These are phyloP conservation scores for Sarcomyxa edulis DNA, from an alignment of 768 basidiomycete genomes.

Conservation along the genomic window DNA sequence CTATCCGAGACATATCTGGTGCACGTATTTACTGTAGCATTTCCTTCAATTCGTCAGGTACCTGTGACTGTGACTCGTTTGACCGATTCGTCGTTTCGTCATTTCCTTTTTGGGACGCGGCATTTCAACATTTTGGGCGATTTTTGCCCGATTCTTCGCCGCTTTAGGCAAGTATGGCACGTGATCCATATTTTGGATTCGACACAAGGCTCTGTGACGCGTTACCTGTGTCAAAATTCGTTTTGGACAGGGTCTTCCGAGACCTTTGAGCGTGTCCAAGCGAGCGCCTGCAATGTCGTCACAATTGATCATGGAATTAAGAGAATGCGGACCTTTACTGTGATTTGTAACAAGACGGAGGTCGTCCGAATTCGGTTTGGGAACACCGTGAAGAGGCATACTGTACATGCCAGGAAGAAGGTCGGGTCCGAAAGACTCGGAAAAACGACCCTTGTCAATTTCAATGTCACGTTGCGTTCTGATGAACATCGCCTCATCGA, in stretches of 20 bases:
- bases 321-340: conserved; percentile 22
- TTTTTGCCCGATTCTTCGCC: too few species aligned
- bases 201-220: too few species aligned
- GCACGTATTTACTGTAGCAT: too few species aligned
- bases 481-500: conserved; percentile 19
- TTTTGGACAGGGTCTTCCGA: conserved; percentile 19
- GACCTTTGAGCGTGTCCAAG: conserved; percentile 28
- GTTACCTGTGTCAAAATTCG: too few species aligned
- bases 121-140: too few species aligned
- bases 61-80: too few species aligned
- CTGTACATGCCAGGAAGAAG: conserved; percentile 39
- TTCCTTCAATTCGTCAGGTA: too few species aligned
- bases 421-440: conserved; percentile 23
- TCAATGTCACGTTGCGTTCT: conserved; percentile 20
- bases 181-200: too few species aligned
- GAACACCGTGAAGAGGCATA: conserved; percentile 32
- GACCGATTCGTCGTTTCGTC: too few species aligned
- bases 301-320: conserved; percentile 28
- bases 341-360: conserved; percentile 34
- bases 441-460: conserved; percentile 17
- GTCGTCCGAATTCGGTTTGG: conserved; percentile 26
- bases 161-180: too few species aligned
- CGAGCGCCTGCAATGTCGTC: conserved; percentile 18
- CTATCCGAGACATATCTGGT: too few species aligned
- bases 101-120: too few species aligned